These are phyloP conservation scores for Fraxinus velutina DNA, from an alignment of 305 asterid species.

Conservation along the genomic window DNA sequence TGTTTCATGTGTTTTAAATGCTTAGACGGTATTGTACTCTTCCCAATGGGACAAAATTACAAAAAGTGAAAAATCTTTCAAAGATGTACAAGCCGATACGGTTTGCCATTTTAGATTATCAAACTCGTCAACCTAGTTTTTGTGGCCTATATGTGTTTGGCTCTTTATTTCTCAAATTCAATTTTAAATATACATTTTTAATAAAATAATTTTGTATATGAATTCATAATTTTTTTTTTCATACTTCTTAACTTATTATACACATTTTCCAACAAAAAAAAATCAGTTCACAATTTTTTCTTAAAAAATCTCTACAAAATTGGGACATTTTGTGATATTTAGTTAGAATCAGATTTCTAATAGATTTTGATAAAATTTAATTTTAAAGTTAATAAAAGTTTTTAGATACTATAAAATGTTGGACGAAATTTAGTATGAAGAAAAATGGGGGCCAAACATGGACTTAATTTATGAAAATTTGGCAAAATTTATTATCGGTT, in stretches of 20 bases:
- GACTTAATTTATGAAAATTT: not conserved
- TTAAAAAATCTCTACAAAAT: not conserved
- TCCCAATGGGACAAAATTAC: not conserved
- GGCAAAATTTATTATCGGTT: too few species aligned
- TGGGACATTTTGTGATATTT: not conserved
- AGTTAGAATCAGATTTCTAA: too few species aligned
- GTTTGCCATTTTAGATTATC: not conserved
- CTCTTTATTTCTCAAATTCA: not conserved
- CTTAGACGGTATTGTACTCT: not conserved
- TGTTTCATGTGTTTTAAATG: not conserved
- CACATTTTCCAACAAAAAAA: not conserved
- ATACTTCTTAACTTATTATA: not conserved
- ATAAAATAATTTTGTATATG: too few species aligned
- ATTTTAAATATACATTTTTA: too few species aligned
- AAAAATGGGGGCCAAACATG: not conserved
- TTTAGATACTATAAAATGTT: not conserved
- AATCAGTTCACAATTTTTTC: not conserved
- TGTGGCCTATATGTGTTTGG: not conserved
- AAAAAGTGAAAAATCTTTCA: not conserved
- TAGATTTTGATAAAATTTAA: too few species aligned
- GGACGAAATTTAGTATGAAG: not conserved
- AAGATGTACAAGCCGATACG: not conserved
- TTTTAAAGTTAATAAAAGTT: too few species aligned
- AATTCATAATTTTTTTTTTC: too few species aligned
- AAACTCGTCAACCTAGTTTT: not conserved